Evolutionary conservation across 768 basidiomycete species (phyloP), one percentile per base, ranked within the genome.

Genomic region (Xerocomellus chrysenteron): DNA sequence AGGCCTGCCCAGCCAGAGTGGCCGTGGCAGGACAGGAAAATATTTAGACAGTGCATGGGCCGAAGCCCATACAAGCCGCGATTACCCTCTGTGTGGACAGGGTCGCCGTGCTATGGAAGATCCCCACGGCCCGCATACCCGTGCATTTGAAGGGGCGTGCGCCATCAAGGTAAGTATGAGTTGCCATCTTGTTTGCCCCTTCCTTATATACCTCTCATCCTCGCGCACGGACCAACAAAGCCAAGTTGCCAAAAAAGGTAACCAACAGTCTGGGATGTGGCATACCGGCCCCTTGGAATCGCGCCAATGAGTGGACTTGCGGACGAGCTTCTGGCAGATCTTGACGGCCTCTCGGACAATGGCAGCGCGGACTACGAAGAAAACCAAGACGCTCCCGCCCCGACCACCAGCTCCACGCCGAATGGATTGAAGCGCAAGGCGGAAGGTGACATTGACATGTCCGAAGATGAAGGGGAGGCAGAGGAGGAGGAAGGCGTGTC

Each of bases 301-400:
- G 28, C 54, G 37, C 52, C 43, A 40, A 92, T 92, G 90, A 86
- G 85, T 67, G 83, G 83, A 49, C 84, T 98, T 30, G 96, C 93
- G 21, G 89, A 98, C 74, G 93, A 96, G 69, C 86, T 98, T 17
- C 78, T 97, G 16, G 93, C 92, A 32, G 95, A 97, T 73, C 85
- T 97, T 14, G 92, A 95, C 45, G 92, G 85, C 47, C 81, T 92
- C 54, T 92, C 90, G 6, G 90, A 86, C 57, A 88, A 80, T 33
- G 84, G 70, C 19, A 82, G 76, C 28, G 79, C 77, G 3, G 71
- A 83, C 16, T 74, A 79, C 48, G 77, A 82, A 37, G 80, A 85
- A 45, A 59, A 63, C 7, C 57, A 74, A 7, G 67, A 74, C 4
- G 54, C 67, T 17, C 44, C 69, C 24, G 61, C 64, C 7, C 52